These are phyloP conservation scores for Aegilops tauschii DNA, from an alignment of 176 grass and related monocot species.

Conservation along the genomic window DNA sequence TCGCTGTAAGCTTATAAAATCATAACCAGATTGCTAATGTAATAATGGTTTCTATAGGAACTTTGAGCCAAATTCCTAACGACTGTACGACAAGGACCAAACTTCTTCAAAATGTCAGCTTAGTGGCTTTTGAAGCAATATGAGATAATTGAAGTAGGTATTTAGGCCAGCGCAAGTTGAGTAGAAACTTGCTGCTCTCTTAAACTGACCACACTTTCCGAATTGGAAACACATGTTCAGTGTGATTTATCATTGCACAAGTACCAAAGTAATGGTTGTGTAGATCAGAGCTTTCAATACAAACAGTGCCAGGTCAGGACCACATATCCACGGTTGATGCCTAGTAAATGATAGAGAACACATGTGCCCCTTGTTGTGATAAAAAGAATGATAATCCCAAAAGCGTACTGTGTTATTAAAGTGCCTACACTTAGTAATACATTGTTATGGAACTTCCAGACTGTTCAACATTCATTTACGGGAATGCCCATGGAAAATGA, in stretches of 20 bases:
- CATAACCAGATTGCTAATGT: neutral
- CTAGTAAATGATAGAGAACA: constrained; percentile 29
- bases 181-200: constrained; percentile 31
- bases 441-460: neutral
- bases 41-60: neutral
- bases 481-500: neutral
- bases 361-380: neutral
- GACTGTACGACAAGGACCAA: neutral
- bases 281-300: constrained; percentile 15
- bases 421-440: constrained; percentile 7
- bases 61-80: neutral
- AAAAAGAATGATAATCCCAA: neutral
- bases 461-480: constrained; percentile 20
- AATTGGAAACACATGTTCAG: constrained; percentile 23
- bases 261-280: constrained; percentile 32
- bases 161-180: constrained; percentile 3
- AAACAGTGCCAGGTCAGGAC: constrained; percentile 41
- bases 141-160: neutral
- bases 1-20: neutral
- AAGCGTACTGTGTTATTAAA: neutral
- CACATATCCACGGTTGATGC: neutral
- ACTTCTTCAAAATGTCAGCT: neutral
- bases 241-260: constrained; percentile 43
- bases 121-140: constrained; percentile 19
- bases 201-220: neutral